A percentile compares a stretch with the other conserved stretches of the same genome.
Evolutionary conservation across 2,329 filamentous ascomycete genomes (phyloP).

Genomic region (Pseudonectria foliicola): DNA sequence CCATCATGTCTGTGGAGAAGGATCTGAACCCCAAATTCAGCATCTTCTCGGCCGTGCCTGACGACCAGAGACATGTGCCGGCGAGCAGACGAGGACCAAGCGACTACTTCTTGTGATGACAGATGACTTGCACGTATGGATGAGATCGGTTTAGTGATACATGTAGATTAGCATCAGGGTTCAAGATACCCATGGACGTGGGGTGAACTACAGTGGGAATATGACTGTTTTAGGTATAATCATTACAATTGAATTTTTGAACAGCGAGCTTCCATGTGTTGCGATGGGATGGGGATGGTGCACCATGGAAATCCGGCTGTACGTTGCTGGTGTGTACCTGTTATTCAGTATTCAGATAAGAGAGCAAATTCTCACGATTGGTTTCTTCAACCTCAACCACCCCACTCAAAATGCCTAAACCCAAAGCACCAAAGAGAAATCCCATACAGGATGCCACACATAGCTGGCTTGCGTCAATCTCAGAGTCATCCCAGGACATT

Average conservation of each 20-base stretch:
- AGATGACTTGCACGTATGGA: slow-evolving; percentile 18
- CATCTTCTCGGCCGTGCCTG: slow-evolving; percentile 84
- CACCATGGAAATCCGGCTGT: no score
- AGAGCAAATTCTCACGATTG: neutral
- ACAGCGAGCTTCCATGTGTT: slow-evolving; percentile 1
- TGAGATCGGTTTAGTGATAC: slow-evolving; percentile 21
- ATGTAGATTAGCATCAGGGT: slow-evolving; percentile 36
- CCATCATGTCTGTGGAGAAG: slow-evolving; percentile 86
- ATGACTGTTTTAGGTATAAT: slow-evolving; percentile 21
- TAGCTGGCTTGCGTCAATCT: slow-evolving; percentile 19
- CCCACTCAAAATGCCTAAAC: slow-evolving; percentile 20
- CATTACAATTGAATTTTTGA: slow-evolving; percentile 11
- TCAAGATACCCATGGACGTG: slow-evolving; percentile 34
- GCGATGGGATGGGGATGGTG: no score
- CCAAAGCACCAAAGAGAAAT: slow-evolving; percentile 14
- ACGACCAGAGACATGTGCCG: slow-evolving; percentile 74
- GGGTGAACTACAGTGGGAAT: slow-evolving; percentile 24
- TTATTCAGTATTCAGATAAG: no score
- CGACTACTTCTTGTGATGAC: slow-evolving; percentile 60
- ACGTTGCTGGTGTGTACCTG: no score
- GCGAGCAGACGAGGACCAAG: slow-evolving; percentile 60
- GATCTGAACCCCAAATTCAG: slow-evolving; percentile 86
- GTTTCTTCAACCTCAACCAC: slow-evolving; percentile 2
- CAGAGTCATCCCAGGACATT: neutral
- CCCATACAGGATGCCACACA: slow-evolving; percentile 27